Base-by-base conservation (phyloP, 352 stramenopile species). In the Phytophthora cajani region DNA sequence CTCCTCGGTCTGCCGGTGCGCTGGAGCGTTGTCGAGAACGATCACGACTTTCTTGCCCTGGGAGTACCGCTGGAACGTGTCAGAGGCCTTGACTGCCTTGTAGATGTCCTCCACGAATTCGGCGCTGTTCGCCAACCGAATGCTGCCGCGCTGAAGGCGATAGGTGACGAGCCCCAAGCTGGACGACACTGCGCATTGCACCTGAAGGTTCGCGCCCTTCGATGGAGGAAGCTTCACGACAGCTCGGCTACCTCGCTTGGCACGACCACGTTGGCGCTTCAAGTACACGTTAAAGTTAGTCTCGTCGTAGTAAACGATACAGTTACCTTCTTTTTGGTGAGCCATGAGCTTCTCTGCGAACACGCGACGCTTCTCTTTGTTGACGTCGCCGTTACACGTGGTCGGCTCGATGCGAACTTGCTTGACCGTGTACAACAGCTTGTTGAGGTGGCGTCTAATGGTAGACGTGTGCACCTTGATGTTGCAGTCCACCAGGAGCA, bases 351-450 rank as follows among this genome's bases (percentile, higher is more conserved):
- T 36, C 6, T 58, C 12, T 0, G 47, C 64, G 32, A 71, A 71
- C 1, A 23, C 30, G 1, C 32, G 58, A 6, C 36, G 33, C 11
- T 71, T 71, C 14, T 32, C 38, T 38, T 65, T 64, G 49, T 71
- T 71, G 12, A 51, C 49, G 0, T 60, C 36, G n/a, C 44, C 57
- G 49, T 71, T 61, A 27, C 55, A 71, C 9, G 64, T 61, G 7
- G 19, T 40, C 40, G 16, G 64, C 17, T 61, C 64, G 8, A 61
- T 56, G 1, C 56, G 25, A 17, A 47, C 47, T 53, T 52, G 32
- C 21, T 51, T 47, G 11, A 47, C 40, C 40, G 40, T 69, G 54
- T 63, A 58, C 9, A 58, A 1, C 42, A 55, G 32, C 6, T 38
- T 38, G 0, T 17, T 30, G 8, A 61, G 51, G 9, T 62, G 36